A percentile compares a stretch with the other conserved stretches of the same genome.
phyloP scores from a whole-genome alignment of 352 stramenopile species.

The Globisporangium cederbergense region DNA sequence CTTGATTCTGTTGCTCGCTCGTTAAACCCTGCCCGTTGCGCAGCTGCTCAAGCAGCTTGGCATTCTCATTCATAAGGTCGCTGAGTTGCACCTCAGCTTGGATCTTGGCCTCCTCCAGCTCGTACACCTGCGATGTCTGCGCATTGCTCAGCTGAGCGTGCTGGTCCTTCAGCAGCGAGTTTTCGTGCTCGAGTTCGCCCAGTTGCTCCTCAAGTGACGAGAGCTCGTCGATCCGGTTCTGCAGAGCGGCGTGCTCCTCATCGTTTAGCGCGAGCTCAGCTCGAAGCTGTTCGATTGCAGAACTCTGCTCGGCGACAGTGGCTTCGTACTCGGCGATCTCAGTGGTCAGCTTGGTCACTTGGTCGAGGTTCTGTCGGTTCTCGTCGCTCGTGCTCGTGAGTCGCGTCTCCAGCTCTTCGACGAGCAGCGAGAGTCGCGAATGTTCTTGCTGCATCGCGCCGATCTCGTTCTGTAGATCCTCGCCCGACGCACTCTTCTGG shows the following conservation, averaged over 20 bases:
- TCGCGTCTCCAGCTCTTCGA: constrained; percentile 12
- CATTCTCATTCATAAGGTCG: not conserved
- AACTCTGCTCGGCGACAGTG: constrained; percentile 15
- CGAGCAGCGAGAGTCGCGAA: constrained; percentile 8
- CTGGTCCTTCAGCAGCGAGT: constrained; percentile 5
- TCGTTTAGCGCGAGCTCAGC: constrained; percentile 11
- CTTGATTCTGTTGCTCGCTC: not conserved
- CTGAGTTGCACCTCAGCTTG: constrained; percentile 5
- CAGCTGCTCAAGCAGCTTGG: constrained; percentile 1
- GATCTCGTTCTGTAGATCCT: constrained; percentile 25
- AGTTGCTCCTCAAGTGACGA: constrained; percentile 14
- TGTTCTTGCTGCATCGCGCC: constrained; percentile 23
- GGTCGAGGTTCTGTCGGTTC: constrained; percentile 6
- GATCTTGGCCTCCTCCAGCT: constrained; percentile 10
- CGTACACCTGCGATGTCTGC: constrained; percentile 7
- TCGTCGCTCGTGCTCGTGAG: constrained; percentile 22
- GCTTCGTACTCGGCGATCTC: constrained; percentile 19
- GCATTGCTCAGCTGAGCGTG: not conserved
- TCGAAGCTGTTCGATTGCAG: constrained; percentile 17
- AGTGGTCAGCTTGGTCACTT: constrained; percentile 4
- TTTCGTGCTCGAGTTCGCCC: constrained; percentile 10
- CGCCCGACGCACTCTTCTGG: constrained; percentile 22
- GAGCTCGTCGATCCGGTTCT: constrained; percentile 17
- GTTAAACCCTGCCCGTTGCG: not conserved
- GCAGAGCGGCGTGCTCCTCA: constrained; percentile 16